Evolutionary conservation across 2,329 filamentous ascomycete species (phyloP).

Genomic region (Ophiostoma novo-ulmi): DNA sequence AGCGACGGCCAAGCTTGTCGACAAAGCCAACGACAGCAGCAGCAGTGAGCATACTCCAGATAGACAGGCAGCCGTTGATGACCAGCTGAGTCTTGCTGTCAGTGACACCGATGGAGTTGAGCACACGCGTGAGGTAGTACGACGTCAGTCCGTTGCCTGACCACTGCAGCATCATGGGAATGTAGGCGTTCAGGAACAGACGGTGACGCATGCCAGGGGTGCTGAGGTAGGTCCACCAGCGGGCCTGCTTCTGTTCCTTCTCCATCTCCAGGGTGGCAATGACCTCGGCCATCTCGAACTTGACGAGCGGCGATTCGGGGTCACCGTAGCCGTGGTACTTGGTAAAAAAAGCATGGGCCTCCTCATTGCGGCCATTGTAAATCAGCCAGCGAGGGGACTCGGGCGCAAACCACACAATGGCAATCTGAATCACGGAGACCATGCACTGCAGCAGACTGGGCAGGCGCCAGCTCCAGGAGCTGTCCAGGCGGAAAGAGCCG

Average conservation of each 20-base stretch:
- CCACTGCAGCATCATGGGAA: conserved; percentile 27
- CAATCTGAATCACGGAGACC: conserved; percentile 23
- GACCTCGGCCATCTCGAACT: conserved; percentile 27
- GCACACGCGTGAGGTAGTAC: conserved; percentile 34
- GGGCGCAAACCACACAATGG: conserved; percentile 24
- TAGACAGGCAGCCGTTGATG: conserved; percentile 26
- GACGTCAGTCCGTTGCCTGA: conserved; percentile 32
- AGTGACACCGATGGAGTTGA: conserved; percentile 34
- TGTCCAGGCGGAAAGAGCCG: conserved; percentile 41
- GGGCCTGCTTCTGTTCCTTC: conserved; percentile 25
- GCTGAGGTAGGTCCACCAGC: conserved; percentile 23
- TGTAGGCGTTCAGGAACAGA: conserved; percentile 24
- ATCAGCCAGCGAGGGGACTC: conserved; percentile 25
- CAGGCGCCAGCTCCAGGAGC: conserved; percentile 32
- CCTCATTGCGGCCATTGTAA: conserved; percentile 31
- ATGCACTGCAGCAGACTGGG: conserved; percentile 43
- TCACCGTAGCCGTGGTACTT: conserved; percentile 26
- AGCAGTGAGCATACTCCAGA: conserved; percentile 23
- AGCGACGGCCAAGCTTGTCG: conserved; percentile 28
- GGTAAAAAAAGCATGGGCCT: conserved; percentile 37
- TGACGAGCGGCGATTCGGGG: conserved; percentile 20
- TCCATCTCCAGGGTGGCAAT: conserved; percentile 36
- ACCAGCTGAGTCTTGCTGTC: conserved; percentile 28
- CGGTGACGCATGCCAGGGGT: conserved; percentile 26
- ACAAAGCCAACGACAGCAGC: conserved; percentile 15